Base-by-base conservation (phyloP, 345 rosid species). In the Pseudoturritis turrita region DNA sequence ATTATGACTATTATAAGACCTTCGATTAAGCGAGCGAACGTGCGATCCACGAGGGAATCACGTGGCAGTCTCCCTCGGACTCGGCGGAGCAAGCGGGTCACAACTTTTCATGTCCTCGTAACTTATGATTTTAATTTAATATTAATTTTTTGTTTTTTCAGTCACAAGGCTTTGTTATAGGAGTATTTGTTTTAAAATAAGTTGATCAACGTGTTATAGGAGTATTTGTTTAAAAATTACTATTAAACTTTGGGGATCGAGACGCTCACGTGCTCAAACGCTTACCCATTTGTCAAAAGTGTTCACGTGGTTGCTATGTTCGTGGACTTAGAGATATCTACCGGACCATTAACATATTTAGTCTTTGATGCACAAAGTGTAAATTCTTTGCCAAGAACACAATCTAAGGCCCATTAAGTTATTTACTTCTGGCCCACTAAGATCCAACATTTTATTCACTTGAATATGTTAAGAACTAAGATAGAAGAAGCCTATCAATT, bases 1-100 rank as follows among this genome's bases (percentile, higher is more conserved):
- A 54, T 2, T 2, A 11, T 10, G 71, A 39, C 31, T 41, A 51
- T 21, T 4, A 23, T 51, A 70, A 44, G 69, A 72, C 68, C 73
- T 80, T 62, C 76, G 26, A 77, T 70, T 65, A 54, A 59, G 76
- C 71, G 68, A 0, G 43, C 71, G 76, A 64, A 80, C 85, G 79
- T 81, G 85, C 79, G 76, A 67, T 68, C 75, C 83, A 80, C 83
- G 82, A 74, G 82, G 85, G 37, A 58, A 41, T 75, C 85, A 80
- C 88, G 83, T 78, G 88, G 81, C 33, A 22, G 59, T 44, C 54
- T 73, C 78, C 82, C 71, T 76, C 65, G 79, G 75, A 62, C 77
- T 78, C 72, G 75, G 80, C 80, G 60, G 51, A 69, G 66, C 75
- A 69, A 69, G 51, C 70, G 79, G 71, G 71, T 76, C 71, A 56